phyloP scores from a whole-genome alignment of 768 basidiomycete genomes.

The Russula emetica region DNA sequence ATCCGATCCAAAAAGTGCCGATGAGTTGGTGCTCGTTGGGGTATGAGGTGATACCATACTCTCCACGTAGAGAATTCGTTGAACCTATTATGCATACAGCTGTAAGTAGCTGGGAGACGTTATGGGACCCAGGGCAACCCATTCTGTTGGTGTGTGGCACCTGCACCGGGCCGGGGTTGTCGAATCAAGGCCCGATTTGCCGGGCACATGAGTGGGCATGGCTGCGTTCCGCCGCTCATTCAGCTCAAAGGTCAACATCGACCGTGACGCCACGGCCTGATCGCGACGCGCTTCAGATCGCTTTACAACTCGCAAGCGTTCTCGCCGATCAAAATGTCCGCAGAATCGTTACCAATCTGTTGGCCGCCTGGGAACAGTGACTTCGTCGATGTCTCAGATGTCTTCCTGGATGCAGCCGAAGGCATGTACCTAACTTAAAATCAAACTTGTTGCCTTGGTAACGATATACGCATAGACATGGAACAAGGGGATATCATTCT shows the following conservation, averaged over 20 bases:
- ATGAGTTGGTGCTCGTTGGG: slow-evolving; percentile 36
- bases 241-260: not conserved
- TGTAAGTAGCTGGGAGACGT: not conserved
- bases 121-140: too few species aligned
- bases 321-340: slow-evolving; percentile 6
- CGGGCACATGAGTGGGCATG: not conserved
- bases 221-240: not conserved
- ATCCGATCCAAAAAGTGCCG: slow-evolving; percentile 54
- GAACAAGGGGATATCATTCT: slow-evolving; percentile 57
- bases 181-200: not conserved
- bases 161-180: not conserved
- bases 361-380: slow-evolving; percentile 52
- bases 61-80: not conserved
- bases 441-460: not conserved
- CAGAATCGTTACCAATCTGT: not conserved
- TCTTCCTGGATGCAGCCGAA: slow-evolving; percentile 56
- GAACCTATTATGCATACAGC: not conserved
- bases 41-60: slow-evolving; percentile 22
- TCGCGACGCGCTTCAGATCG: slow-evolving; percentile 5
- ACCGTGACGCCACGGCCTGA: slow-evolving; percentile 3
- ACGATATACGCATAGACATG: slow-evolving; percentile 46
- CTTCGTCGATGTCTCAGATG: slow-evolving; percentile 58
- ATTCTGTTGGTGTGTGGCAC: too few species aligned
- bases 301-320: not conserved
- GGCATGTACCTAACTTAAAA: slow-evolving; percentile 40